These are phyloP conservation scores for Poronia punctata DNA, from an alignment of 495 filamentous ascomycete species.

Conservation along the genomic window DNA sequence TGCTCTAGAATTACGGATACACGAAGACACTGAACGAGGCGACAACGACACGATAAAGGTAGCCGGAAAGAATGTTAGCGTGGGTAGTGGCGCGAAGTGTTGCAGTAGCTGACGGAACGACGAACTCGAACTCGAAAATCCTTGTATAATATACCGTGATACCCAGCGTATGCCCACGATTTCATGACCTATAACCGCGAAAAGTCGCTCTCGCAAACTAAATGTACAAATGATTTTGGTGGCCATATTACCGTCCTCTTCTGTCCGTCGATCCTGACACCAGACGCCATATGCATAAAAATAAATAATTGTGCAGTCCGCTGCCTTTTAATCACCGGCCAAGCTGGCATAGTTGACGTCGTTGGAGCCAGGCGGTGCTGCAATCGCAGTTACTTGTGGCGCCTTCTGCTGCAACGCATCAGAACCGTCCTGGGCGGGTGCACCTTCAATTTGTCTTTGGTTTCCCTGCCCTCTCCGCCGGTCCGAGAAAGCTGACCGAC, in stretches of 20 bases:
- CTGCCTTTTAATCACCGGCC: slow-evolving; percentile 57
- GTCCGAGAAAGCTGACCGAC: slow-evolving; percentile 49
- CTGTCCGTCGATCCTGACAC: slow-evolving; percentile 10
- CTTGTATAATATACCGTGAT: slow-evolving; percentile 27
- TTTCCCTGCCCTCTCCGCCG: slow-evolving; percentile 21
- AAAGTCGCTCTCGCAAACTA: slow-evolving; percentile 17
- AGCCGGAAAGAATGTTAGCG: slow-evolving; percentile 33
- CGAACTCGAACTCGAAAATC: slow-evolving; percentile 26
- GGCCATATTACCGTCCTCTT: too few relatives aligned
- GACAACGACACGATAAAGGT: slow-evolving; percentile 84
- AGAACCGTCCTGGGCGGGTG: slow-evolving; percentile 14
- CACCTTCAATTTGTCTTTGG: slow-evolving; percentile 26
- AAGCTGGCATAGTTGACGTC: slow-evolving; percentile 81
- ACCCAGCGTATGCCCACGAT: slow-evolving; percentile 23
- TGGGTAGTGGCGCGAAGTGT: slow-evolving; percentile 40
- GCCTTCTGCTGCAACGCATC: slow-evolving; percentile 34
- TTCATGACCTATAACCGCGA: slow-evolving; percentile 20
- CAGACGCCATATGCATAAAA: slow-evolving; percentile 25
- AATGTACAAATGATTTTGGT: too few relatives aligned
- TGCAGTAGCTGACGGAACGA: slow-evolving; percentile 28
- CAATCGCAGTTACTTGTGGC: slow-evolving; percentile 47
- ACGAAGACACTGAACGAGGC: slow-evolving; percentile 82
- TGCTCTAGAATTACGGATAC: slow-evolving; percentile 79
- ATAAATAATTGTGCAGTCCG: slow-evolving; percentile 15
- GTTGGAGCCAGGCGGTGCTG: slow-evolving; percentile 75